Evolutionary conservation across 768 basidiomycete genomes (phyloP), one percentile per base, ranked within the genome.

Genomic region (Mycena maculata): DNA sequence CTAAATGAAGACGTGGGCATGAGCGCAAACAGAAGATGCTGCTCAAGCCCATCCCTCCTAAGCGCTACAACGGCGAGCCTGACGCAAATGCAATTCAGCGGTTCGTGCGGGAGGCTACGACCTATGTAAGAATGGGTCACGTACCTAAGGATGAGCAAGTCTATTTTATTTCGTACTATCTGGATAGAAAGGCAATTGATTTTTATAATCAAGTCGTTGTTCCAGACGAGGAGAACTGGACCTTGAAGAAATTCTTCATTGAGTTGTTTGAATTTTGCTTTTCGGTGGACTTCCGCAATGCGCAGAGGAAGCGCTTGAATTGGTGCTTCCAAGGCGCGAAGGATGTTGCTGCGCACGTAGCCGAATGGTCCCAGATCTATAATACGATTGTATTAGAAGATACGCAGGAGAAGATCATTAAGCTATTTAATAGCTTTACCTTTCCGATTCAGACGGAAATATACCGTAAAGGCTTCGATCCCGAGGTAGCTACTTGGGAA

Each of bases 181-280:
- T 84, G 0, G 71, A 48, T 4, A 80, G 75, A 0, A 73, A 72
- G 4, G 81, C 81, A 0, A 75, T 76, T 39, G 69, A 65, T 13
- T 80, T 72, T 38, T 80, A 78, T 39, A 71, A 68, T 12, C 61
- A 56, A 2, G 65, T 73, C 18, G 74, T 80, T 0, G 61, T 73
- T 1, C 23, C 52, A 2, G 58, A 69, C 6, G 60, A 64, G 0
- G 56, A 74, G 15, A 20, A 68, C 4, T 80, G 74, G 75, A 68
- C 18, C 3, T n/a, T 81, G 0, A 33, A 69, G 9, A 27, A 71
- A 0, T 81, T 82, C 63, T 80, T 80, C 60, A 30, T 61, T 2
- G 75, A 72, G 27, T 16, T 82, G 13, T 81, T 79, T 60, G 72
- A 81, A 28, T 78, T 78, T 28, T 80, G 81, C 36, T 83, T 82